Evolutionary conservation across 305 asterid genomes (phyloP).

Genomic region (Withania somnifera): DNA sequence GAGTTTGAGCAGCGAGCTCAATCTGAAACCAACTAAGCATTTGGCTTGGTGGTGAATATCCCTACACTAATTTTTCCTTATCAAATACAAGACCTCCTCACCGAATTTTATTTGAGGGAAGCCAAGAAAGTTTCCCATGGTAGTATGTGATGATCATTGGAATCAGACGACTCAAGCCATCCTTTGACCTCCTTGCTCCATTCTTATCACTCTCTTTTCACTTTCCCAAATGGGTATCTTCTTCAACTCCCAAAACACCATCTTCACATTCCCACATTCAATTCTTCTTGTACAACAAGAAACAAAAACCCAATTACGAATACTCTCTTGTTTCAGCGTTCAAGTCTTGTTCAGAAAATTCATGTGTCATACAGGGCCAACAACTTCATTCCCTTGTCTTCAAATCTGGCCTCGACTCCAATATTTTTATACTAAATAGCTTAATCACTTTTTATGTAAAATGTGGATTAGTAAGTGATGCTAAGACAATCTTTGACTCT

Average conservation of each 20-base stretch:
- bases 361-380: conserved; percentile 36
- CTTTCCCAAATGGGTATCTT: conserved; percentile 31
- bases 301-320: conserved; percentile 20
- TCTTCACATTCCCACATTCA: too few species aligned
- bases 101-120: background rate
- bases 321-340: conserved; percentile 45
- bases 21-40: too few species aligned
- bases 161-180: conserved; percentile 19
- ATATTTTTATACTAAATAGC: conserved; percentile 59
- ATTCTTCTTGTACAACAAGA: conserved; percentile 4
- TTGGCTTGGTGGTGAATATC: too few species aligned
- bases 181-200: background rate
- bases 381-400: conserved; percentile 44
- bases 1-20: too few species aligned
- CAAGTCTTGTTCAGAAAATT: conserved; percentile 45
- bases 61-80: too few species aligned
- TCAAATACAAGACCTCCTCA: too few species aligned
- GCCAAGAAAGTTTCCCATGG: conserved; percentile 9
- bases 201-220: background rate
- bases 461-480: conserved; percentile 34
- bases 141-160: conserved; percentile 27
- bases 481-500: conserved; percentile 41
- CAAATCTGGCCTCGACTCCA: conserved; percentile 52
- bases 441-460: conserved; percentile 76
- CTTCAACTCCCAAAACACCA: too few species aligned